Evolutionary conservation across 768 basidiomycete genomes (phyloP), one percentile per base, ranked within the genome.

Genomic region (Pilatotrama ljubarskyi): DNA sequence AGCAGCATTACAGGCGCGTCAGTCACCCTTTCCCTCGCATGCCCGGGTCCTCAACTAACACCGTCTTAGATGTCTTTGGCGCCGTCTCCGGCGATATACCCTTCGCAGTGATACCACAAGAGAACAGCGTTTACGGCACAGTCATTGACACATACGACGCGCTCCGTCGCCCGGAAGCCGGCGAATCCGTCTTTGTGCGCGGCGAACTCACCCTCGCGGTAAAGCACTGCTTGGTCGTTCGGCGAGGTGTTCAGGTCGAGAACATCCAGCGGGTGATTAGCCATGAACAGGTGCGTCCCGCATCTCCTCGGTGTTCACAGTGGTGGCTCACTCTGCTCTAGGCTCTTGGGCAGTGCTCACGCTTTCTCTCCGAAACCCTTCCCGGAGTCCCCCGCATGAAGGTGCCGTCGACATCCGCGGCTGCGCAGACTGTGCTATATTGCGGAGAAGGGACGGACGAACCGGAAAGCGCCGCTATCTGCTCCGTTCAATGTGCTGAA

Each of bases 271-370:
- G 71, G 55, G 77, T 93, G 15, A 67, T 90, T 65, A 93, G 91
- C 73, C 91, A 93, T 62, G 91, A 92, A 68, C 91, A 93, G 77
- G 91, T 90, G 55, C 44, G 73, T 66, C 22, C 32, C n/a, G 57
- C 20, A 35, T 5, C 9, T 1, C 1, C 11, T 9, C 10, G 2
- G 50, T 7, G 13, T 24, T 22, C 15, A 11, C 20, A 14, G 10
- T 3, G 14, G 24, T 13, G 13, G 43, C 55, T 48, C 44, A 8
- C 4, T 24, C 20, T 25, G 1, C 8, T 35, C 13, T 61, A 92
- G 90, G 90, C 90, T 14, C 72, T 93, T 24, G 91, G 91, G 15
- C 91, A 93, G 72, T 93, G 91, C 70, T 77, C 76, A n/a, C 74
- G 68, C 17, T 93, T 88, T 73, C 71, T 93, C 18, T 66, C 73